phyloP scores from a whole-genome alignment of 768 basidiomycete species.

The Amanita jacksonii region DNA sequence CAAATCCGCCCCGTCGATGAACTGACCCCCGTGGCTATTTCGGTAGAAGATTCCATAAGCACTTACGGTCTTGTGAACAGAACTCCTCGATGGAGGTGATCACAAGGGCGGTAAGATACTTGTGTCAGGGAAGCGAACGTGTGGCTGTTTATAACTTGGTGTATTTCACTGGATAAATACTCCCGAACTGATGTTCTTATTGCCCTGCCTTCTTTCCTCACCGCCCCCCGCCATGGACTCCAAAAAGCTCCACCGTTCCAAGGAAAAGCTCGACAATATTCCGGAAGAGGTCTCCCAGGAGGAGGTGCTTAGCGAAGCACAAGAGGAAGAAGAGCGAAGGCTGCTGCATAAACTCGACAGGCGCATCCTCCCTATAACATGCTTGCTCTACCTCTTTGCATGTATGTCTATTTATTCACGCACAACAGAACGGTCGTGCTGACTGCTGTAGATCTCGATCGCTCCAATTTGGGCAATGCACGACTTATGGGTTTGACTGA shows the following conservation, averaged over 20 bases:
- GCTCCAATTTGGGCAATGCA: conserved; percentile 75
- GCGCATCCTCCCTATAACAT: conserved; percentile 62
- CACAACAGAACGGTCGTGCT: neutral
- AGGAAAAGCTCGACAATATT: conserved; percentile 24
- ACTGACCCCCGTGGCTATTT: no score
- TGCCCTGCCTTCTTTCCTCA: neutral
- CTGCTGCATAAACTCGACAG: conserved; percentile 58
- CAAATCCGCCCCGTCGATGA: no score
- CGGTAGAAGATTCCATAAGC: no score
- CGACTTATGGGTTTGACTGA: conserved; percentile 66
- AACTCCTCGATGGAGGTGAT: no score
- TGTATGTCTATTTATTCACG: conserved; percentile 34
- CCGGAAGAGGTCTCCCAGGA: conserved; percentile 8
- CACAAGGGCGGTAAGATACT: no score
- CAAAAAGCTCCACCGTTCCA: conserved; percentile 1
- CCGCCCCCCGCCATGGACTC: neutral
- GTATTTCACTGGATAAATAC: no score
- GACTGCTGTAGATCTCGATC: conserved; percentile 45
- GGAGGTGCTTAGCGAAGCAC: conserved; percentile 6
- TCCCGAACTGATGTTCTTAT: no score
- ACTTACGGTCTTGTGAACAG: no score
- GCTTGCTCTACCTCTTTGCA: conserved; percentile 68
- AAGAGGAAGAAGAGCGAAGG: conserved; percentile 32
- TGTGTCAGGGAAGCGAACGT: no score
- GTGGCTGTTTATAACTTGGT: no score